Evolutionary conservation across 352 stramenopile genomes (phyloP).

Genomic region (Pythium utonaiense): DNA sequence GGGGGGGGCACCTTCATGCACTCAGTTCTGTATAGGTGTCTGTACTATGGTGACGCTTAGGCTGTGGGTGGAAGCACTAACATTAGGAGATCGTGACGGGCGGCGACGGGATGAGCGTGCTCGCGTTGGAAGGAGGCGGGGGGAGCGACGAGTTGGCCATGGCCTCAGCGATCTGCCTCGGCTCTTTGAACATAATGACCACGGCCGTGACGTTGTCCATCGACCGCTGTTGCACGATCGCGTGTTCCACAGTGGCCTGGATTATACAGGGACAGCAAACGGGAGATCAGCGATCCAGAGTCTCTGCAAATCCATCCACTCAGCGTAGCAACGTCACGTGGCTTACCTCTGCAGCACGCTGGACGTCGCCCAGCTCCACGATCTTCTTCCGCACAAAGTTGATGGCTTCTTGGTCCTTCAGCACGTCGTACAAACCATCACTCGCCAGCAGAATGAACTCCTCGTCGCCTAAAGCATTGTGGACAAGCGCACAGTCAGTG

Average conservation of each 20-base stretch:
- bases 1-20: too few relatives aligned
- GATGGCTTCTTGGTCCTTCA: slow-evolving; percentile 81
- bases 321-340: not conserved
- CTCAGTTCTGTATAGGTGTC: too few relatives aligned
- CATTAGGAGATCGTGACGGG: slow-evolving; percentile 11
- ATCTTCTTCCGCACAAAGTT: slow-evolving; percentile 77
- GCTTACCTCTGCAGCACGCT: slow-evolving; percentile 72
- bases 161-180: slow-evolving; percentile 32
- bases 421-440: slow-evolving; percentile 79
- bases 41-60: not conserved
- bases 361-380: slow-evolving; percentile 60
- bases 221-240: slow-evolving; percentile 81
- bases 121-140: not conserved
- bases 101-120: slow-evolving; percentile 8
- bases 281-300: not conserved
- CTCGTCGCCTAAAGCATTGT: slow-evolving; percentile 39
- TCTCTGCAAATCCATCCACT: not conserved
- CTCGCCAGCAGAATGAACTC: slow-evolving; percentile 80
- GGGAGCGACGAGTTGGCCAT: slow-evolving; percentile 1
- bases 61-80: not conserved
- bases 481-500: not conserved
- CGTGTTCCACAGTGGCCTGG: slow-evolving; percentile 71
- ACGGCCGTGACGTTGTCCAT: slow-evolving; percentile 85
- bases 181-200: slow-evolving; percentile 81
- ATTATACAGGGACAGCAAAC: not conserved